These are phyloP conservation scores for Hippophae tibetana DNA, from an alignment of 306 rosid species.

Conservation along the genomic window DNA sequence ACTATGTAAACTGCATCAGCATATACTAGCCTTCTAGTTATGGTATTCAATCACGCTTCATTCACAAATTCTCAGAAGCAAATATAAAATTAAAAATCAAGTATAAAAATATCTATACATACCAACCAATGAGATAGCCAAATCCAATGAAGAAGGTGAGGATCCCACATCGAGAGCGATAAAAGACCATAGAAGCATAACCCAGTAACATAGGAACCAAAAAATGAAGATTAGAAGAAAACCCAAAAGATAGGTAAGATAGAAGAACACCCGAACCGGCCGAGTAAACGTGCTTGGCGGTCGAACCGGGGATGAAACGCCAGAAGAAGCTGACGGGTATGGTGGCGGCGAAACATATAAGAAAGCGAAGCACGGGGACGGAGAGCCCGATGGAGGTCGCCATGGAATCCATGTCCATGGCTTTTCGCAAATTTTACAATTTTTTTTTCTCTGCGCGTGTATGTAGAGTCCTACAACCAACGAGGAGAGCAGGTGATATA, in stretches of 20 bases:
- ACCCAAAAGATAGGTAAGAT: conserved; percentile 75
- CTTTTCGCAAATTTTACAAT: background rate
- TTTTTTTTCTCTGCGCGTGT: too few species aligned
- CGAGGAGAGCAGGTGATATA: too few species aligned
- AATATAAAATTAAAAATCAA: background rate
- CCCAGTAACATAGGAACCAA: conserved; percentile 67
- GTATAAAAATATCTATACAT: conserved; percentile 1
- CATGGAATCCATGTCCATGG: conserved; percentile 80
- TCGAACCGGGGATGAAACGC: conserved; percentile 58
- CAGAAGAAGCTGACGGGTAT: conserved; percentile 70
- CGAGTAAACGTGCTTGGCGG: conserved; percentile 66
- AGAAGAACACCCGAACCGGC: conserved; percentile 55
- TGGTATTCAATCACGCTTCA: background rate
- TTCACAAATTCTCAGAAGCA: background rate
- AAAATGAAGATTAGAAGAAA: conserved; percentile 83
- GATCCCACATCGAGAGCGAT: conserved; percentile 65
- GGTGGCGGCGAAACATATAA: conserved; percentile 79
- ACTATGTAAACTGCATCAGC: too few species aligned
- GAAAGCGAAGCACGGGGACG: conserved; percentile 75
- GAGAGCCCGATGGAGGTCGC: conserved; percentile 76
- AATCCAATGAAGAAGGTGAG: conserved; percentile 70
- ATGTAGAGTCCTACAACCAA: too few species aligned
- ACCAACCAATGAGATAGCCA: conserved; percentile 88
- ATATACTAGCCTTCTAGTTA: too few species aligned
- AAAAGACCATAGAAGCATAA: conserved; percentile 70